Base-by-base conservation (phyloP, 164 flowering plant species). In the Vitis cinerea region DNA sequence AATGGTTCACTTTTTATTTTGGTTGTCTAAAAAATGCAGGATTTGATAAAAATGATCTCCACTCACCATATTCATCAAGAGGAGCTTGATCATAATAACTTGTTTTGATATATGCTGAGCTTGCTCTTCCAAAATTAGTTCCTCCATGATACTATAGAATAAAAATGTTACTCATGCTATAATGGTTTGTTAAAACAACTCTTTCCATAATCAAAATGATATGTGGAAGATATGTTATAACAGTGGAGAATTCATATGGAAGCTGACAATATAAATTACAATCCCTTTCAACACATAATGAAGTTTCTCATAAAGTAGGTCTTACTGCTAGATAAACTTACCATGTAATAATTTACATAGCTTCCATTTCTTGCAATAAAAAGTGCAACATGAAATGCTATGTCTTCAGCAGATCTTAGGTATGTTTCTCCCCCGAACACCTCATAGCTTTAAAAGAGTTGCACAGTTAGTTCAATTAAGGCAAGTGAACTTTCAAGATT, bases 21-120 rank as follows among this genome's bases (percentile, higher is more conserved):
- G 6, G 6, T n/a, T 16, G 27, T 44, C 51, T 0, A 23, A 14
- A 49, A 8, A 37, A 17, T 30, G 30, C 16, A 12, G 27, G 6
- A 37, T 54, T 10, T 0, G 52, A 30, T 15, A 1, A 53, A 23
- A 58, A 54, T 19, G 10, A n/a, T 6, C 0, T 16, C 7, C 19
- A 50, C 79, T 67, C 15, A 88, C 93, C 91, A 60, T 65, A 89
- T 77, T 89, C 93, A 75, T 89, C 93, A 1, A 89, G 81, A 37
- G 93, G 93, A 70, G 93, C 93, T 74, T 87, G 84, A 74, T 89
- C 93, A 50, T 89, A 89, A 75, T 89, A 87, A 31, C 90, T 62
- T 51, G 93, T 80, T 66, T 76, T 87, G 67, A 82, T 72, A 60
- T 83, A 87, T 0, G 86, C 73, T 2, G 90, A 77, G 30, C 78